A percentile compares a stretch with the other conserved stretches of the same genome.
These are phyloP conservation scores for Cyclotella cryptica DNA, from an alignment of 108 stramenopile species.

Conservation along the genomic window DNA sequence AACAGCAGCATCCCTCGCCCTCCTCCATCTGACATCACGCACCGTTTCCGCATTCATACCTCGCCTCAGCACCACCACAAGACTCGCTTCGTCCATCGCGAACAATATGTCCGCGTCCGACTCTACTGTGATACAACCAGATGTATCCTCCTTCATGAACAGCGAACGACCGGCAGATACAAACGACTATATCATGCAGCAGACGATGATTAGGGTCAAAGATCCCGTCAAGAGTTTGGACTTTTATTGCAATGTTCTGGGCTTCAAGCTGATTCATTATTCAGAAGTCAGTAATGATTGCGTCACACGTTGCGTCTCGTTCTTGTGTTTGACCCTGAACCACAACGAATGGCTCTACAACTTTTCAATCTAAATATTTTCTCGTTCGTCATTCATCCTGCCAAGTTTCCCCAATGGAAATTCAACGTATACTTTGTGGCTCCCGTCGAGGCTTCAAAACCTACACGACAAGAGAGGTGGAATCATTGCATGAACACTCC, in stretches of 20 bases:
- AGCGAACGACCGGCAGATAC: constrained; percentile 57
- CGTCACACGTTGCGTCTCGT: not conserved
- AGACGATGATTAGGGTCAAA: constrained; percentile 88
- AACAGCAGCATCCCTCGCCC: not conserved
- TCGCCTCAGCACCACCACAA: not conserved
- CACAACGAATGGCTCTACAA: too few species aligned
- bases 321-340: too few species aligned
- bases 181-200: constrained; percentile 83
- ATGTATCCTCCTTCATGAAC: constrained; percentile 55
- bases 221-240: constrained; percentile 72
- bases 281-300: constrained; percentile 28
- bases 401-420: constrained; percentile 58
- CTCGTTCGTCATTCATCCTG: not conserved
- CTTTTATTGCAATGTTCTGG: constrained; percentile 73
- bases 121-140: constrained; percentile 20
- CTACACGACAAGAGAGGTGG: constrained; percentile 42
- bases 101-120: not conserved
- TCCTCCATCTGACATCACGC: not conserved
- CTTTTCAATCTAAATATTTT: not conserved
- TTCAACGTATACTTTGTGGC: constrained; percentile 68
- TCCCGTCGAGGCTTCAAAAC: constrained; percentile 36
- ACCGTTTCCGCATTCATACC: not conserved
- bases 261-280: constrained; percentile 56
- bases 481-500: constrained; percentile 58
- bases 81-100: not conserved